These are phyloP conservation scores for Monosporozyma aquatica DNA, from an alignment of 805 yeast species.

Conservation along the genomic window DNA sequence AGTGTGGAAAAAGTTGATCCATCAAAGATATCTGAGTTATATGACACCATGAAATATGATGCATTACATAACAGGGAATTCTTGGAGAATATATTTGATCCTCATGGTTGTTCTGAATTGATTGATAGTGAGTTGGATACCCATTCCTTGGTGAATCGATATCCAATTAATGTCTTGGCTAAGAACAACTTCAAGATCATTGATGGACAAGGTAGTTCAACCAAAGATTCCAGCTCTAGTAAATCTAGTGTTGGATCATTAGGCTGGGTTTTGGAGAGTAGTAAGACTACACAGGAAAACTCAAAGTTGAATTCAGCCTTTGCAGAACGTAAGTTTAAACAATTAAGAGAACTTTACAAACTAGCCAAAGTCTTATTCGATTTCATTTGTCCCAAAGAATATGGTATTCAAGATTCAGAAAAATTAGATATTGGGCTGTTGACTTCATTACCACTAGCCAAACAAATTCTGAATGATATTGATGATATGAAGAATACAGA, in stretches of 20 bases:
- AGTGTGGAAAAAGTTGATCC: conserved; percentile 96
- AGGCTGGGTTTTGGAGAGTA: conserved; percentile 57
- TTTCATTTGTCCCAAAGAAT: conserved; percentile 96
- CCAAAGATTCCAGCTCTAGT: conserved; percentile 9
- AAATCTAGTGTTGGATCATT: conserved; percentile 48
- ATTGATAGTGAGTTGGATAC: conserved; percentile 23
- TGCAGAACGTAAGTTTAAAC: conserved; percentile 70
- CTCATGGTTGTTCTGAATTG: conserved; percentile 38
- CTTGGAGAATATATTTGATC: conserved; percentile 71
- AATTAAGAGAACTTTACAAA: conserved; percentile 79
- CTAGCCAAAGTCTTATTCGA: conserved; percentile 90
- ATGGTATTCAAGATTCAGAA: conserved; percentile 92
- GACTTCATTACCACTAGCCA: conserved; percentile 89
- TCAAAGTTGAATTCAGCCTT: conserved; percentile 40
- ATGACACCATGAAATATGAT: conserved; percentile 97
- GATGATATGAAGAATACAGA: conserved; percentile 69
- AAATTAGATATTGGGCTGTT: conserved; percentile 91
- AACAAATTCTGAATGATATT: conserved; percentile 74
- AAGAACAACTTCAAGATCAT: conserved; percentile 68
- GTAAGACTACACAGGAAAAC: conserved; percentile 21
- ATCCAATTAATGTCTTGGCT: conserved; percentile 66
- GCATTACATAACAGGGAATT: conserved; percentile 92
- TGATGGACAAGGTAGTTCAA: conserved; percentile 13
- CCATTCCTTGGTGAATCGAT: conserved; percentile 51
- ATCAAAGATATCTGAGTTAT: conserved; percentile 88